These are phyloP conservation scores for Colletotrichum sp. DNA, from an alignment of 2,329 filamentous ascomycete genomes.

Conservation along the genomic window DNA sequence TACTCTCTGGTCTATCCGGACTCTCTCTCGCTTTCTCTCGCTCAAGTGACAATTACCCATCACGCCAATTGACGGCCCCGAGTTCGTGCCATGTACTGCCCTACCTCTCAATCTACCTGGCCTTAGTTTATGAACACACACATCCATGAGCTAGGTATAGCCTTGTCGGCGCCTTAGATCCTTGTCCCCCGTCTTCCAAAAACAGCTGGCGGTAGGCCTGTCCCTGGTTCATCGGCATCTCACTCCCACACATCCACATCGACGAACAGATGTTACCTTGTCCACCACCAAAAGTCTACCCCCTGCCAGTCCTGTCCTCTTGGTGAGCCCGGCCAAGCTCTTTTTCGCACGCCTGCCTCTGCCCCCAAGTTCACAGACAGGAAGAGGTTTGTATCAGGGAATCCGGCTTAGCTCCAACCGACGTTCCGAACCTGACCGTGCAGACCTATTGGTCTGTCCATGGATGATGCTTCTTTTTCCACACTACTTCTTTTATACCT, in stretches of 20 bases:
- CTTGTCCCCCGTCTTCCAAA: conserved; percentile 34
- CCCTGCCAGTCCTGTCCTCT: conserved; percentile 21
- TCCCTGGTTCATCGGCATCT: conserved; percentile 35
- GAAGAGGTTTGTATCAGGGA: conserved; percentile 50
- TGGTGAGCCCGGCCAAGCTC: conserved; percentile 22
- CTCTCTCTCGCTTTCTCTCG: background rate
- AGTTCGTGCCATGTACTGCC: conserved; percentile 19
- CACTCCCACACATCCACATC: conserved; percentile 40
- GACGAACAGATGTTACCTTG: conserved; percentile 46
- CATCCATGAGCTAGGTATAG: conserved; percentile 25
- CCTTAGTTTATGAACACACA: conserved; percentile 11
- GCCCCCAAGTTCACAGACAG: conserved; percentile 33
- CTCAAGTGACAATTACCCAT: conserved; percentile 10
- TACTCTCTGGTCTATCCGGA: conserved; percentile 3
- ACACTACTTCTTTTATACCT: conserved; percentile 57
- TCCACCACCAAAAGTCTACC: conserved; percentile 13
- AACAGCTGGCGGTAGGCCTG: conserved; percentile 29
- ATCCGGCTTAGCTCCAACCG: conserved; percentile 57
- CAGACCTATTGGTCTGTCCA: conserved; percentile 40
- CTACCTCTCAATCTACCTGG: background rate
- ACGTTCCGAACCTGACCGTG: conserved; percentile 52
- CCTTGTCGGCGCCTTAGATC: conserved; percentile 30
- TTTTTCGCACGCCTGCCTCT: conserved; percentile 26
- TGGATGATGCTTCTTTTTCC: conserved; percentile 46
- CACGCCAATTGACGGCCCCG: background rate